Conservation (phyloP, 805 yeast species). For the Nakazawaea wyomingensis region DNA sequence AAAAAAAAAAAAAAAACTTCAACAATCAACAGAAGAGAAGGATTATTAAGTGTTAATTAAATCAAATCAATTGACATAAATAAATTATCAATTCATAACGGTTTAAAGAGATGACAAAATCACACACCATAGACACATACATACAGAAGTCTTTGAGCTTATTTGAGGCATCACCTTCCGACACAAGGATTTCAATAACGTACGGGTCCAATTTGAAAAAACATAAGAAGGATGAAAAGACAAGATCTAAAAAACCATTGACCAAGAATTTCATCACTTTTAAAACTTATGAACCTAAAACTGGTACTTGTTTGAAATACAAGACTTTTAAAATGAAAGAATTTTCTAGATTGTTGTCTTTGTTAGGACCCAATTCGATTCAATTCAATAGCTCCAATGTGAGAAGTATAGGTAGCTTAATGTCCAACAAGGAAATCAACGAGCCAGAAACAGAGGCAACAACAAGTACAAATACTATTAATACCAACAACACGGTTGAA, state of each 20-base stretch:
- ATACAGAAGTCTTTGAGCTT: conserved; percentile 24
- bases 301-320: conserved; percentile 57
- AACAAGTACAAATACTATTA: neutral
- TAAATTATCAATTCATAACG: too few species aligned
- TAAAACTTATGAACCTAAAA: conserved; percentile 60
- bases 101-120: conserved; percentile 5
- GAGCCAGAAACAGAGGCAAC: neutral
- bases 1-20: too few species aligned
- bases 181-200: conserved; percentile 26
- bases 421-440: conserved; percentile 6
- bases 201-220: conserved; percentile 20
- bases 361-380: conserved; percentile 68
- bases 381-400: conserved; percentile 24
- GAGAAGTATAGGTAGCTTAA: conserved; percentile 11
- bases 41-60: too few species aligned
- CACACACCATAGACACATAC: conserved; percentile 22
- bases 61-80: too few species aligned
- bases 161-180: conserved; percentile 24
- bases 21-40: too few species aligned
- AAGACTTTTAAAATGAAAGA: conserved; percentile 64
- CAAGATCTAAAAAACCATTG: conserved; percentile 14
- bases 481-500: neutral
- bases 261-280: conserved; percentile 34
- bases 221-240: conserved; percentile 19
- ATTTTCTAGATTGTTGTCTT: conserved; percentile 64